Conservation (phyloP, 371 early-diverging fungal species). For the Thermomucor indicae-seudaticae region DNA sequence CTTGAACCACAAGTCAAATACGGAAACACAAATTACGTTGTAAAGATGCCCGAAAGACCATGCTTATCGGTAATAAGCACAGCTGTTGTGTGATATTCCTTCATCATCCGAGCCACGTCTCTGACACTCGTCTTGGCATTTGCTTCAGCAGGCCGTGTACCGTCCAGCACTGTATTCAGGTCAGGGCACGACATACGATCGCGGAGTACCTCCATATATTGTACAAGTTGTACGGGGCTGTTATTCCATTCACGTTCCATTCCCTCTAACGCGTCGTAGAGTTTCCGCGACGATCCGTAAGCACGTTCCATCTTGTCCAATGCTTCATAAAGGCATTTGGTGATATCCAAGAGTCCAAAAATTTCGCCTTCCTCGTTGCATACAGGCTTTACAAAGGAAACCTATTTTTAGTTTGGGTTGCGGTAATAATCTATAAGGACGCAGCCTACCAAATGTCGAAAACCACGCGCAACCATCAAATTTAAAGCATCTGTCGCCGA, state of each 20-base stretch:
- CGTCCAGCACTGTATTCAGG: constrained; percentile 74
- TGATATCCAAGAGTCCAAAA: constrained; percentile 91
- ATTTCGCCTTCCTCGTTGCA: constrained; percentile 84
- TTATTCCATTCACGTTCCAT: constrained; percentile 72
- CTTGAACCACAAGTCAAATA: background rate
- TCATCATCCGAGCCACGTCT: constrained; percentile 90
- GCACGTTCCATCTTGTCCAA: constrained; percentile 90
- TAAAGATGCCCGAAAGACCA: constrained; percentile 91
- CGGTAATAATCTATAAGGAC: background rate
- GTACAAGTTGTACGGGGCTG: constrained; percentile 43
- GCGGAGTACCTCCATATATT: constrained; percentile 69
- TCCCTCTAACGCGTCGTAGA: constrained; percentile 86
- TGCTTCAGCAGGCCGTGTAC: constrained; percentile 72
- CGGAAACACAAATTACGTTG: constrained; percentile 24
- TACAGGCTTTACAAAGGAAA: constrained; percentile 27
- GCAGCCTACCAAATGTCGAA: constrained; percentile 79
- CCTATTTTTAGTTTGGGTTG: background rate
- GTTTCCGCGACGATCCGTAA: constrained; percentile 75
- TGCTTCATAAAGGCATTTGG: constrained; percentile 90
- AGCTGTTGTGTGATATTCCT: constrained; percentile 81
- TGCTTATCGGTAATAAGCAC: constrained; percentile 83
- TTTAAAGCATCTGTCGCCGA: constrained; percentile 91
- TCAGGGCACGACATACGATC: constrained; percentile 88
- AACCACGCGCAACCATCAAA: constrained; percentile 90
- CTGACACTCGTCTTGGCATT: constrained; percentile 76